phyloP scores from a whole-genome alignment of 139 green algal species.

The Edaphochlamys debaryana region DNA sequence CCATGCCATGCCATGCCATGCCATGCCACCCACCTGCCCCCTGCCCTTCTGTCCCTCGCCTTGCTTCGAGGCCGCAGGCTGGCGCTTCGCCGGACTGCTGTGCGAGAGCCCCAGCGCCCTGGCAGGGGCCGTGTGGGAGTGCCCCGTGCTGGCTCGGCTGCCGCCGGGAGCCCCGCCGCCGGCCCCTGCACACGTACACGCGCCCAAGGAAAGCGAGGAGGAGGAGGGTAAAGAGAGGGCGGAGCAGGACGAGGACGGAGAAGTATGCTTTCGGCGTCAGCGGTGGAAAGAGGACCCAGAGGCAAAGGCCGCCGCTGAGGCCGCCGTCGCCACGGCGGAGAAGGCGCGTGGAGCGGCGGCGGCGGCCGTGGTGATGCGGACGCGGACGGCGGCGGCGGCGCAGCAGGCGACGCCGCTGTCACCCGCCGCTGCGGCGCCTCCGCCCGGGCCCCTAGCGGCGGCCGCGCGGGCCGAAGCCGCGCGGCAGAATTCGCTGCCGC shows the following conservation, averaged over 20 bases:
- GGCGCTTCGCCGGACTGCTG: conserved; percentile 56
- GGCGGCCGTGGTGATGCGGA: no score
- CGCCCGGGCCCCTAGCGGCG: background rate
- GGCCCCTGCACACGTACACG: background rate
- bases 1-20: no score
- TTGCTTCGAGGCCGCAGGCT: no score
- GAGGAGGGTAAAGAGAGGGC: background rate
- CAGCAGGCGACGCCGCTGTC: background rate
- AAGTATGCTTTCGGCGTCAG: no score
- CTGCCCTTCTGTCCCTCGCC: no score
- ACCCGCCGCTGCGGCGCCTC: background rate
- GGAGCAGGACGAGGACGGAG: background rate
- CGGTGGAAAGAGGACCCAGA: no score
- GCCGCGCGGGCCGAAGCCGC: background rate
- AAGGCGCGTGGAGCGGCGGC: no score
- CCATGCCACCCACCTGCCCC: no score
- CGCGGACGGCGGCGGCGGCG: no score
- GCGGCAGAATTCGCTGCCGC: no score
- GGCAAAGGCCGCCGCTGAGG: no score
- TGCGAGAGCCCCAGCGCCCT: conserved; percentile 39
- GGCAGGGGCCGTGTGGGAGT: conserved; percentile 63
- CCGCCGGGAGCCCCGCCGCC: background rate
- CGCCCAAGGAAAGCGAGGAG: background rate
- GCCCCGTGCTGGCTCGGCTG: conserved; percentile 54
- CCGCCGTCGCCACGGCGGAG: no score